These are phyloP conservation scores for Cucurbita argyrosperma DNA, from an alignment of 306 rosid genomes.

Conservation along the genomic window DNA sequence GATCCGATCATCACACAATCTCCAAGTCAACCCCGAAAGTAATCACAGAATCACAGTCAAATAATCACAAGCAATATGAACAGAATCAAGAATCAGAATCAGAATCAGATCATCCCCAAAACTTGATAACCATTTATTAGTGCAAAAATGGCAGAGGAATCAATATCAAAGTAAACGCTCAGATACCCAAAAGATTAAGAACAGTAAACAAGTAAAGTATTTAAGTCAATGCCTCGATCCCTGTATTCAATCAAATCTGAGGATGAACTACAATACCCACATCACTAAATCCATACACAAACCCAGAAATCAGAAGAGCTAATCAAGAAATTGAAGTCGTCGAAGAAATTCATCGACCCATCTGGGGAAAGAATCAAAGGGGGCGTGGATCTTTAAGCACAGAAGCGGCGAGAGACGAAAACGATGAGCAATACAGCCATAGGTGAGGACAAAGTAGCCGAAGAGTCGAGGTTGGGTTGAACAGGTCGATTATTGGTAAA, in stretches of 20 bases:
- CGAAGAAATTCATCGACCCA: not conserved
- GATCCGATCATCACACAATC: constrained; percentile 25
- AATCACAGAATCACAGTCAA: not conserved
- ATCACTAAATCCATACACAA: not conserved
- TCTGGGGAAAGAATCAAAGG: not conserved
- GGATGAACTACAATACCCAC: not conserved
- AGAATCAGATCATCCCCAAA: not conserved
- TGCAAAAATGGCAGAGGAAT: not conserved
- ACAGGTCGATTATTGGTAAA: constrained; percentile 14
- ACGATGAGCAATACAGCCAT: not conserved
- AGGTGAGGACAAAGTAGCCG: constrained; percentile 10
- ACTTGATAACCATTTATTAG: not conserved
- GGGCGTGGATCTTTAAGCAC: not conserved
- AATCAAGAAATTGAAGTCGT: not conserved
- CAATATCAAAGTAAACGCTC: not conserved
- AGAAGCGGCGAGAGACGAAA: not conserved
- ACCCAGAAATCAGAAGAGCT: constrained; percentile 3
- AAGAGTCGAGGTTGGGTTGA: constrained; percentile 16
- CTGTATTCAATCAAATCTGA: not conserved
- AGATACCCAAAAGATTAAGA: not conserved
- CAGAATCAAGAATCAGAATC: constrained; percentile 1
- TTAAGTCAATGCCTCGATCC: constrained; percentile 6
- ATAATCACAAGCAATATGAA: not conserved
- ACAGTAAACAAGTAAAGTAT: not conserved
- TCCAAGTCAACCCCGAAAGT: constrained; percentile 42